phyloP scores from a whole-genome alignment of 73 alveolate genomes.

The Tetrahymena borealis region DNA sequence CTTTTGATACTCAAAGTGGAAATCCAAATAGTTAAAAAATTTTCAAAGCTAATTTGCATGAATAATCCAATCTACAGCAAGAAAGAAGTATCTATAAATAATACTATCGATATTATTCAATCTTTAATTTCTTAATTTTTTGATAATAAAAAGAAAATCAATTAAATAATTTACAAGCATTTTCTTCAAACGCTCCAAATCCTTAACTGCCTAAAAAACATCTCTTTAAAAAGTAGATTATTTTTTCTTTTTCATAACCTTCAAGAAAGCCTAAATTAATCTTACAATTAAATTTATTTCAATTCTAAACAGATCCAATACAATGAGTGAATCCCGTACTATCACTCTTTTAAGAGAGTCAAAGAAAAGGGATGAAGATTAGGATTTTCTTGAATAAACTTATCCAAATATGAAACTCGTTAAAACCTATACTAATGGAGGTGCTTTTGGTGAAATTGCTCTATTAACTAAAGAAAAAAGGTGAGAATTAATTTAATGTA shows the following conservation, averaged over 20 bases:
- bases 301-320: not conserved
- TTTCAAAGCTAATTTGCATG: not conserved
- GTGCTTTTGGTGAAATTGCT: not conserved
- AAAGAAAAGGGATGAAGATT: not conserved
- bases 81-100: not conserved
- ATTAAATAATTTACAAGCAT: not conserved
- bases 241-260: not conserved
- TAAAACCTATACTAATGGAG: not conserved
- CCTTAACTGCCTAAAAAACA: not conserved
- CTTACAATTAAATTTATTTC: not conserved
- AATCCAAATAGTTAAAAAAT: not conserved
- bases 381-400: not conserved
- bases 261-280: not conserved
- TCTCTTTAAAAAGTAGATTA: not conserved
- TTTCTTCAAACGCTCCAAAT: not conserved
- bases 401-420: not conserved
- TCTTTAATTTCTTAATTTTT: not conserved
- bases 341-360: not conserved
- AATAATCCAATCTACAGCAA: not conserved
- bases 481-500: not conserved
- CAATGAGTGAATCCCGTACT: not conserved
- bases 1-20: not conserved
- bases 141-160: not conserved
- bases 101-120: not conserved
- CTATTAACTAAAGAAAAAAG: not conserved